phyloP scores from a whole-genome alignment of 169 alveolate genomes.

The Eimeria necatrix region DNA sequence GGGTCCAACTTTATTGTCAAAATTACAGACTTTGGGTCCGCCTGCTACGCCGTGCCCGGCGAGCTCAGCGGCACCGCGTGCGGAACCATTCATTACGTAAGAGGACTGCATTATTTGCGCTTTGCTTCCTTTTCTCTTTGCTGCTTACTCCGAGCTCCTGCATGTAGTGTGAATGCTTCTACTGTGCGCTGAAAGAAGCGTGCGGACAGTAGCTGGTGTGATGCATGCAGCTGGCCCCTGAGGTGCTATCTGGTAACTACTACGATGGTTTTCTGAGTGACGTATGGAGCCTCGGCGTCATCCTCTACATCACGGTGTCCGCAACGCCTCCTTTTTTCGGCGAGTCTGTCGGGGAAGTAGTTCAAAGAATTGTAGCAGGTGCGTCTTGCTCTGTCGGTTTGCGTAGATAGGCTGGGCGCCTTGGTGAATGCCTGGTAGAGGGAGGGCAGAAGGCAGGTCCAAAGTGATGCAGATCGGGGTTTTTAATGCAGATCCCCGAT shows the following conservation, averaged over 20 bases:
- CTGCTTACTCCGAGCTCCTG: too few species aligned
- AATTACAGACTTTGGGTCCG: slow-evolving; percentile 75
- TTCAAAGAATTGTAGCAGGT: slow-evolving; percentile 65
- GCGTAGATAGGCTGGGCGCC: too few species aligned
- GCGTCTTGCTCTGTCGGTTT: background rate
- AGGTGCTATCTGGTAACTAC: slow-evolving; percentile 75
- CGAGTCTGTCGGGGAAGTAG: slow-evolving; percentile 58
- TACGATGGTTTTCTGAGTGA: slow-evolving; percentile 78
- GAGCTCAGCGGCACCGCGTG: slow-evolving; percentile 78
- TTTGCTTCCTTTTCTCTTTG: too few species aligned
- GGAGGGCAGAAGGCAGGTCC: too few species aligned
- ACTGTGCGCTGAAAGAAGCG: too few species aligned
- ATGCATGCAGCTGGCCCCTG: slow-evolving; percentile 75
- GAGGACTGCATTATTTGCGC: background rate
- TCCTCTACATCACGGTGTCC: slow-evolving; percentile 62
- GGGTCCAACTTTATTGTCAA: slow-evolving; percentile 58
- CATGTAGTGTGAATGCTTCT: too few species aligned
- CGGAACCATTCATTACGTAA: slow-evolving; percentile 74
- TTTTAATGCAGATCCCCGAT: too few species aligned
- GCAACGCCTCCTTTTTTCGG: slow-evolving; percentile 79
- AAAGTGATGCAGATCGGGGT: too few species aligned
- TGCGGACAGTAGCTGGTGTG: too few species aligned
- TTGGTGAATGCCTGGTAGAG: too few species aligned
- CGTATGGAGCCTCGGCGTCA: slow-evolving; percentile 78
- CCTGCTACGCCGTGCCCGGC: slow-evolving; percentile 70